Evolutionary conservation across 2,329 filamentous ascomycete species (phyloP), one percentile per base, ranked within the genome.

Genomic region (Amesomyces nigricolor): DNA sequence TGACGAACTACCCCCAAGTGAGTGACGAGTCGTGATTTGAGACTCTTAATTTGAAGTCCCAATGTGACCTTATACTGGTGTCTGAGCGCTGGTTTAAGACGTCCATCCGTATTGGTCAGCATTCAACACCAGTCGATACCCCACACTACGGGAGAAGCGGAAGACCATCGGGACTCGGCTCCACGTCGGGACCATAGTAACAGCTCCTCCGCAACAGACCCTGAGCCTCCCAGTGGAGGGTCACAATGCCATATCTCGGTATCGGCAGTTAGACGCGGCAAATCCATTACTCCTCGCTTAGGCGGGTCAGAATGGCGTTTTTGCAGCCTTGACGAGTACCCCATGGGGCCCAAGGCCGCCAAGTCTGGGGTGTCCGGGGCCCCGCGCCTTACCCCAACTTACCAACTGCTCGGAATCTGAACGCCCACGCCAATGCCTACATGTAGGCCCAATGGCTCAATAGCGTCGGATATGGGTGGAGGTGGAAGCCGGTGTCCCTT

Each of bases 311-410:
- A 19, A 19, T 19, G 17, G 17, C 17, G 17, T 19, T 19, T 19
- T 19, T 19, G 17, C 3, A 19, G 17, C 17, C 17, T 19, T 19
- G 17, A 19, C 17, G 17, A 19, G 17, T 19, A 19, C 17, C 17
- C 17, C 17, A 19, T 19, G 17, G 17, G 17, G 17, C 3, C 17
- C 17, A 19, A 19, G 17, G 13, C 19, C 8, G 47, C 47, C 47
- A 49, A 49, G 37, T 40, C 47, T 40, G 47, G 47, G 37, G 35
- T 49, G 17, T 32, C 26, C n/a, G 44, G 44, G 44, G 44, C 44
- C 47, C 47, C 47, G 47, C 47, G 38, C 43, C 42, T 43, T 35
- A 22, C 26, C 26, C 47, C 30, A 32, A 8, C 7, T 3, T 10
- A 32, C 30, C 30, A 32, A 10, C 4, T 4, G 17, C 30, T 32